Conservation (phyloP, 129 eudicot genomes). For the Arctium minus region DNA sequence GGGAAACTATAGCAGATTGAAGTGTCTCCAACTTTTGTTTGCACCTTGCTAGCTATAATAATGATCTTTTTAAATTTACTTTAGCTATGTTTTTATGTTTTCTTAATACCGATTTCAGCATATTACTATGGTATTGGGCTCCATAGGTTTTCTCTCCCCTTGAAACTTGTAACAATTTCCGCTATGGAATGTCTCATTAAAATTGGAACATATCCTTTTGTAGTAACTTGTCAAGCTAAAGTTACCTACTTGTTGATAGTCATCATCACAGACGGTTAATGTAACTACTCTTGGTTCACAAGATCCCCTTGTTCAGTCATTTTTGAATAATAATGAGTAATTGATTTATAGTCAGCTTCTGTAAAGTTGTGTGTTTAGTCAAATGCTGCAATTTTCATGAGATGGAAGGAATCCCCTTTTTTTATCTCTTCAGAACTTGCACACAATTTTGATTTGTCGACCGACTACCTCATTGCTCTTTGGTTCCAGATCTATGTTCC, state of each 20-base stretch:
- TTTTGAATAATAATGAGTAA: neutral
- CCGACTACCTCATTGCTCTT: conserved; percentile 7
- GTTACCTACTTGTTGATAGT: neutral
- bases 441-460: neutral
- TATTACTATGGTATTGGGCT: neutral
- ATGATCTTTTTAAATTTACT: neutral
- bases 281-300: neutral
- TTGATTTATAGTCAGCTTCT: neutral
- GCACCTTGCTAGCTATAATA: neutral
- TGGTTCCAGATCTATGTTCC: conserved; percentile 80
- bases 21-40: neutral
- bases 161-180: neutral
- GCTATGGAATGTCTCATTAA: neutral
- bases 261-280: neutral
- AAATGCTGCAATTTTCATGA: neutral
- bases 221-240: neutral
- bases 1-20: neutral
- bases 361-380: neutral
- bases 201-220: neutral
- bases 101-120: neutral
- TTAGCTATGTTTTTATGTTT: neutral
- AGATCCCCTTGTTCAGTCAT: neutral
- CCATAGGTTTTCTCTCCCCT: neutral
- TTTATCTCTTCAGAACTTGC: neutral
- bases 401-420: neutral